Evolutionary conservation across 495 filamentous ascomycete species (phyloP).

Genomic region (Neurospora africana): DNA sequence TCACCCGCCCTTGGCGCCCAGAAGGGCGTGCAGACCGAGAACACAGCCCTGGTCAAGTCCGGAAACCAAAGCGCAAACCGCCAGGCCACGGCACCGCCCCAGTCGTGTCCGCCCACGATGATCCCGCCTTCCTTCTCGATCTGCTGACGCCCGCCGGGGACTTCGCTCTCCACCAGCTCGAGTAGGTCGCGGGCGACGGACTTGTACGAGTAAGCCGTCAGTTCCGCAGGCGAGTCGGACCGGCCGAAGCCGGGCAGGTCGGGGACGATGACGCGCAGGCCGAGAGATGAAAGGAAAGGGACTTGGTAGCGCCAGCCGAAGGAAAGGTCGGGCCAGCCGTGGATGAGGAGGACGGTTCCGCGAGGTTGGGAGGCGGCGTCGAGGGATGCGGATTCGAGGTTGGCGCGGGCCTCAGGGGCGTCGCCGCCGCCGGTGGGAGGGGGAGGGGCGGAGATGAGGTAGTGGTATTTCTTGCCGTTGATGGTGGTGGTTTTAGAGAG

Average conservation of each 20-base stretch:
- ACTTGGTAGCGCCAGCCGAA: constrained; percentile 79
- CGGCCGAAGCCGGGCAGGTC: constrained; percentile 58
- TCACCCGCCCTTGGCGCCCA: constrained; percentile 31
- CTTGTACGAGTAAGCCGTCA: constrained; percentile 53
- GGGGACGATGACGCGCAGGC: constrained; percentile 41
- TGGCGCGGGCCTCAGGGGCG: neutral
- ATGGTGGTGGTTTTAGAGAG: constrained; percentile 48
- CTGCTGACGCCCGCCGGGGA: constrained; percentile 54
- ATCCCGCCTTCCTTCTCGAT: constrained; percentile 30
- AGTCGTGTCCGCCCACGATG: constrained; percentile 77
- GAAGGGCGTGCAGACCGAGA: constrained; percentile 73
- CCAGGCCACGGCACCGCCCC: constrained; percentile 52
- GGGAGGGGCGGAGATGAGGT: constrained; percentile 56
- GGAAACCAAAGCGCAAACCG: constrained; percentile 64
- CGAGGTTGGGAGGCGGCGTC: constrained; percentile 18
- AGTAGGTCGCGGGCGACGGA: constrained; percentile 53
- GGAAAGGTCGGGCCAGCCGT: constrained; percentile 53
- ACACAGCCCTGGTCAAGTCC: constrained; percentile 57
- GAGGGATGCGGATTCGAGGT: neutral
- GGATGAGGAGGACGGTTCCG: constrained; percentile 53
- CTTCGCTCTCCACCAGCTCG: constrained; percentile 6
- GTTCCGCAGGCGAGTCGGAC: constrained; percentile 45
- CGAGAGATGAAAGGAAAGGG: constrained; percentile 52
- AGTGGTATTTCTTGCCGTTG: constrained; percentile 58
- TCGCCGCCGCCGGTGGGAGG: constrained; percentile 18